Evolutionary conservation across 106 monocot genomes (phyloP).

Genomic region (Acorus calamus): DNA sequence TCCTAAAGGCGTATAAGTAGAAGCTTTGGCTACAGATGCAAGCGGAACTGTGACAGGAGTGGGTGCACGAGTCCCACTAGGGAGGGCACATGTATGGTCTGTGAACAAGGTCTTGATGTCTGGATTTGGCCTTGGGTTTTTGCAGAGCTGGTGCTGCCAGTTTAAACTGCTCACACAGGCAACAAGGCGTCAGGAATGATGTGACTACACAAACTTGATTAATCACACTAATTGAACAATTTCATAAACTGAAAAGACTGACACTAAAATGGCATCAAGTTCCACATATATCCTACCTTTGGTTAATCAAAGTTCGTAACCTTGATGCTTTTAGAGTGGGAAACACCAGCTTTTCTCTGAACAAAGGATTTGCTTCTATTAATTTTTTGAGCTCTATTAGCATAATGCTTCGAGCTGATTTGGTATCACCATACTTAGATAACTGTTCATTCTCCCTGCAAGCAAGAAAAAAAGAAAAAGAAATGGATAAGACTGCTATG

Average conservation of each 20-base stretch:
- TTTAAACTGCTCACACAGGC: conserved; percentile 29
- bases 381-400: conserved; percentile 52
- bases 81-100: conserved; percentile 46
- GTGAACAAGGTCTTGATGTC: conserved; percentile 61
- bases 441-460: conserved; percentile 52
- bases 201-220: too few species aligned
- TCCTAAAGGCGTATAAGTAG: conserved; percentile 45
- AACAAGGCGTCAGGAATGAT: too few species aligned
- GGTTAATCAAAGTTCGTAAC: conserved; percentile 43
- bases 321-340: conserved; percentile 40
- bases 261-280: not conserved
- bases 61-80: conserved; percentile 56
- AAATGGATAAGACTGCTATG: not conserved
- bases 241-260: not conserved
- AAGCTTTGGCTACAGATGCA: conserved; percentile 45
- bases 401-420: conserved; percentile 43
- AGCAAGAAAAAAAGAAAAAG: not conserved
- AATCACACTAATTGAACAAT: not conserved
- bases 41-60: conserved; percentile 44
- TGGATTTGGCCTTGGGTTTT: conserved; percentile 54
- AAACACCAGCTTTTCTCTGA: conserved; percentile 39
- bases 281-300: conserved; percentile 28
- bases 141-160: conserved; percentile 66
- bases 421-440: conserved; percentile 51
- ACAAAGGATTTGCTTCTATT: conserved; percentile 54